These are phyloP conservation scores for Brassica incana DNA, from an alignment of 345 rosid species.

Conservation along the genomic window DNA sequence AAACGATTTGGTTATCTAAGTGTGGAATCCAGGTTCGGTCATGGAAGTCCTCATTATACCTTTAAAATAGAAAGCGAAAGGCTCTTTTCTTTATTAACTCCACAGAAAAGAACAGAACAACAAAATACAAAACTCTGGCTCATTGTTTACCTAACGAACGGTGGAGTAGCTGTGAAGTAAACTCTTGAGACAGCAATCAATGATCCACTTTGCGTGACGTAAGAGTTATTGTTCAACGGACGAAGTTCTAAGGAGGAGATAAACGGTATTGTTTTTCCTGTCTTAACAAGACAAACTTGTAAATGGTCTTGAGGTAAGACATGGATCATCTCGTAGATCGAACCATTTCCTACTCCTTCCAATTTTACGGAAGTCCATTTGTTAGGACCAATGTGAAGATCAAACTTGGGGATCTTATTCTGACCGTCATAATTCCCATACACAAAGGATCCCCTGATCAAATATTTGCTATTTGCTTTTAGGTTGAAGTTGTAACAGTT, in stretches of 20 bases:
- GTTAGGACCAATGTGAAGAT: conserved; percentile 35
- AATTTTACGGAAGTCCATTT: conserved; percentile 21
- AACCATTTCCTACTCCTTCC: background rate
- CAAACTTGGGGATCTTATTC: conserved; percentile 20
- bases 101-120: background rate
- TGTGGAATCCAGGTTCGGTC: too few species aligned
- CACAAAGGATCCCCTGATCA: conserved; percentile 22
- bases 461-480: conserved; percentile 1
- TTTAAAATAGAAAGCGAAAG: too few species aligned
- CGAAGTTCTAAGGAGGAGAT: conserved; percentile 31
- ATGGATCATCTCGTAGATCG: conserved; percentile 27
- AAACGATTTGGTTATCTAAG: too few species aligned
- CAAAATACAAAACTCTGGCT: background rate
- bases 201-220: conserved; percentile 34
- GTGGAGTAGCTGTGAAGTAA: conserved; percentile 6
- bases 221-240: conserved; percentile 13
- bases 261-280: conserved; percentile 31
- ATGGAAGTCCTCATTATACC: too few species aligned
- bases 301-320: conserved; percentile 17
- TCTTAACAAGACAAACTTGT: conserved; percentile 37
- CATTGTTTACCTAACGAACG: conserved; percentile 23
- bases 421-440: conserved; percentile 25
- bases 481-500: conserved; percentile 39
- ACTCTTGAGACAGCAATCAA: background rate
- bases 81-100: background rate